These are phyloP conservation scores for Skeletonema grethae DNA, from an alignment of 108 stramenopile genomes.

Conservation along the genomic window DNA sequence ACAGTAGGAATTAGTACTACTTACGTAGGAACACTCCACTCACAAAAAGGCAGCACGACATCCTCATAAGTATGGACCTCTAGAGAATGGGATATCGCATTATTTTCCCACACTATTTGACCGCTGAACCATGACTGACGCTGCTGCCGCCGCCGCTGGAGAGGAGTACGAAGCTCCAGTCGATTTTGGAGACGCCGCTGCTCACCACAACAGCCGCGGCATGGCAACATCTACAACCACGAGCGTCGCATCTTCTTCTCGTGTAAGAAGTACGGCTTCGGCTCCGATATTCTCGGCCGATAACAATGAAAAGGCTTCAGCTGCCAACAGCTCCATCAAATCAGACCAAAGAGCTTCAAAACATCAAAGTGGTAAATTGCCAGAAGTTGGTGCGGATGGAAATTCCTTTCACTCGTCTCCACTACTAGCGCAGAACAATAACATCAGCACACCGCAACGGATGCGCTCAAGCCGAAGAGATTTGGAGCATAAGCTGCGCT, in stretches of 20 bases:
- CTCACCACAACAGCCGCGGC: background rate
- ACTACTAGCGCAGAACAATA: background rate
- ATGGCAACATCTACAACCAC: constrained; percentile 6
- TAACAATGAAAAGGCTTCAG: background rate
- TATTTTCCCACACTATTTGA: no score
- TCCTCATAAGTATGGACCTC: no score
- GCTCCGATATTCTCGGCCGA: constrained; percentile 11
- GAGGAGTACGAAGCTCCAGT: constrained; percentile 21
- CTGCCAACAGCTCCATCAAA: background rate
- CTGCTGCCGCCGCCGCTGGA: background rate
- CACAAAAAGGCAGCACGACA: no score
- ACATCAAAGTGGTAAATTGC: background rate
- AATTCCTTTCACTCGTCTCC: constrained; percentile 27
- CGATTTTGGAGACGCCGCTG: background rate
- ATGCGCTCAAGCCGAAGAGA: constrained; percentile 2
- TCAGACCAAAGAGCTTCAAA: constrained; percentile 2
- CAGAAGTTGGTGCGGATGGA: background rate
- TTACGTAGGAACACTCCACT: no score
- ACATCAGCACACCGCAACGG: constrained; percentile 10
- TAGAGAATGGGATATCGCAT: no score
- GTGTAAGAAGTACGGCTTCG: constrained; percentile 13
- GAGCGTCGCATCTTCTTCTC: constrained; percentile 22
- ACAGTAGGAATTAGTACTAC: no score
- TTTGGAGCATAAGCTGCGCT: constrained; percentile 18
- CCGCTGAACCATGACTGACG: background rate